Conservation (phyloP, 192 early-diverging fungal species). For the Coemansia sp. region DNA sequence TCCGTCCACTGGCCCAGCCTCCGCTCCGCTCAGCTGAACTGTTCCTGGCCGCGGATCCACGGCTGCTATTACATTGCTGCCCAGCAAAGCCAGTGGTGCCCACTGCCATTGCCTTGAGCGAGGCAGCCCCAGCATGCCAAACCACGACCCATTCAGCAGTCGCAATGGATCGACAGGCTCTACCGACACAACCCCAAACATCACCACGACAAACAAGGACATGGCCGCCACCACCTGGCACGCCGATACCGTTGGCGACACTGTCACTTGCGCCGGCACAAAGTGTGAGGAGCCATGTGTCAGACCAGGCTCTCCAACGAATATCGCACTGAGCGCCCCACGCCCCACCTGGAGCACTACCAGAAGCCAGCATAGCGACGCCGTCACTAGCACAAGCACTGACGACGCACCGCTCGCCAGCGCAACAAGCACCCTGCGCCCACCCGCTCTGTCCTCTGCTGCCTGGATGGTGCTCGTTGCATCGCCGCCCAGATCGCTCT, state of each 20-base stretch:
- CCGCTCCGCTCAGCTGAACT: background rate
- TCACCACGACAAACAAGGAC: conserved; percentile 41
- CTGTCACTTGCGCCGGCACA: conserved; percentile 26
- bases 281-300: conserved; percentile 44
- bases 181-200: conserved; percentile 45
- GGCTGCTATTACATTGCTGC: conserved; percentile 7
- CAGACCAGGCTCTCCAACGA: conserved; percentile 45
- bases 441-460: background rate
- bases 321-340: conserved; percentile 47
- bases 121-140: conserved; percentile 12
- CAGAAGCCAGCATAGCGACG: conserved; percentile 45
- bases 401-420: conserved; percentile 14
- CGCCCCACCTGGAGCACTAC: conserved; percentile 44
- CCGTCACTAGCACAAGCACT: conserved; percentile 14
- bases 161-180: conserved; percentile 35
- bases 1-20: conserved; percentile 16
- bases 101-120: conserved; percentile 43
- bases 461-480: background rate
- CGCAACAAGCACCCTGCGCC: background rate
- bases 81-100: conserved; percentile 25
- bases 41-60: conserved; percentile 13
- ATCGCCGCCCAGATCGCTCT: conserved; percentile 19
- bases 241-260: conserved; percentile 22
- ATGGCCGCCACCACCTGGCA: conserved; percentile 34
- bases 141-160: conserved; percentile 15